Percentiles rank a stretch among this genome's conserved stretches.
Conservation (phyloP, 352 stramenopile species). For the Saprolegnia parasitica region DNA sequence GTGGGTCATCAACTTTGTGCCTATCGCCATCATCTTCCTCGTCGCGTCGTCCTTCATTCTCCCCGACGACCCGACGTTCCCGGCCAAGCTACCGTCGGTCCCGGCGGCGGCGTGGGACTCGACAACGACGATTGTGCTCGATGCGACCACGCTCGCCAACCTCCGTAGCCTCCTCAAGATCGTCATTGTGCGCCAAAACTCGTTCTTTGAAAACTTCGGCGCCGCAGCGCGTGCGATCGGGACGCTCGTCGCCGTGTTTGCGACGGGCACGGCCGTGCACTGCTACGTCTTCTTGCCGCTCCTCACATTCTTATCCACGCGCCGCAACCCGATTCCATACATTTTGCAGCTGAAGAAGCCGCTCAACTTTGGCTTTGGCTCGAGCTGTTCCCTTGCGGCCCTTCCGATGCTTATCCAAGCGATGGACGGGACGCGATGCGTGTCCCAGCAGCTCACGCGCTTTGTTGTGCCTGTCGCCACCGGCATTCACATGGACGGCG, state of each 20-base stretch:
- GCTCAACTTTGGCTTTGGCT: slow-evolving; percentile 33
- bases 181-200: neutral
- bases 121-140: neutral
- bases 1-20: slow-evolving; percentile 44
- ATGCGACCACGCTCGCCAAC: neutral
- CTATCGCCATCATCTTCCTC: slow-evolving; percentile 29
- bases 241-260: slow-evolving; percentile 37
- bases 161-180: neutral
- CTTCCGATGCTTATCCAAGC: slow-evolving; percentile 28
- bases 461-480: slow-evolving; percentile 68
- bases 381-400: slow-evolving; percentile 32
- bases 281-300: slow-evolving; percentile 33
- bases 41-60: slow-evolving; percentile 18
- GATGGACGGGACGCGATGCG: slow-evolving; percentile 16
- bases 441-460: slow-evolving; percentile 48
- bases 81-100: neutral
- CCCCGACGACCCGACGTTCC: neutral
- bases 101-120: neutral
- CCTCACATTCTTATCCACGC: slow-evolving; percentile 19
- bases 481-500: slow-evolving; percentile 68
- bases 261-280: slow-evolving; percentile 30
- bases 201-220: slow-evolving; percentile 11
- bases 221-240: slow-evolving; percentile 18
- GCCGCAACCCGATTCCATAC: slow-evolving; percentile 28
- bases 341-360: slow-evolving; percentile 29